Evolutionary conservation across 495 filamentous ascomycete species (phyloP), one percentile per base, ranked within the genome.

Genomic region (Wilcoxina mikolae): DNA sequence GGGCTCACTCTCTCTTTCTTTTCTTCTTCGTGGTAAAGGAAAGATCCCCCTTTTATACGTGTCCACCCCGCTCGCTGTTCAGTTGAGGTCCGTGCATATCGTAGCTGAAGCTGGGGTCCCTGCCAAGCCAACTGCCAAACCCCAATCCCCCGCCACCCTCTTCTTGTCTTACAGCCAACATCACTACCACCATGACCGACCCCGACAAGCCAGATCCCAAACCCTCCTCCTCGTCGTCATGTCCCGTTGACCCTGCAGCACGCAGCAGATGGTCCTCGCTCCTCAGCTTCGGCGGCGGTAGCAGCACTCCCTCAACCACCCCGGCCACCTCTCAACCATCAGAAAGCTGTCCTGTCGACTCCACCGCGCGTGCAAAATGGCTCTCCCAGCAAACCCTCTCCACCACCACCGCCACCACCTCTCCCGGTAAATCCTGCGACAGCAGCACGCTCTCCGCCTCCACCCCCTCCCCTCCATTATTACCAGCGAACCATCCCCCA

Each of bases 281-380:
- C 20, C 22, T 38, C 28, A 52, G 29, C n/a, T 28, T 52, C 49
- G 28, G 29, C 49, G 49, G 49, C 1, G 28, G n/a, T 0, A 45
- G 26, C 39, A 23, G 26, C 51, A 20, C 28, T 25, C 11, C 11
- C 31, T 20, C 25, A 9, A 26, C 26, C 24, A 12, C 43, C 53
- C 3, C 43, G 22, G 17, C 53, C 5, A 35, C 26, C 22, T 47
- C 39, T 2, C 4, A 18, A n/a, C 54, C 31, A 35, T 35, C 31
- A 46, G 69, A 68, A 50, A 71, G 74, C 56, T 95, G 91, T 61
- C 91, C 91, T 1, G 85, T 95, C 56, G 87, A 95, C 69, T 84
- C 84, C 64, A 83, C 84, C 62, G 84, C 88, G 24, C 81, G 90
- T 56, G 80, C 83, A 58, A 73, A 82, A 56, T 98, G 88, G 89